These are phyloP conservation scores for Cyclostephanos tholiformis DNA, from an alignment of 108 stramenopile species.

Conservation along the genomic window DNA sequence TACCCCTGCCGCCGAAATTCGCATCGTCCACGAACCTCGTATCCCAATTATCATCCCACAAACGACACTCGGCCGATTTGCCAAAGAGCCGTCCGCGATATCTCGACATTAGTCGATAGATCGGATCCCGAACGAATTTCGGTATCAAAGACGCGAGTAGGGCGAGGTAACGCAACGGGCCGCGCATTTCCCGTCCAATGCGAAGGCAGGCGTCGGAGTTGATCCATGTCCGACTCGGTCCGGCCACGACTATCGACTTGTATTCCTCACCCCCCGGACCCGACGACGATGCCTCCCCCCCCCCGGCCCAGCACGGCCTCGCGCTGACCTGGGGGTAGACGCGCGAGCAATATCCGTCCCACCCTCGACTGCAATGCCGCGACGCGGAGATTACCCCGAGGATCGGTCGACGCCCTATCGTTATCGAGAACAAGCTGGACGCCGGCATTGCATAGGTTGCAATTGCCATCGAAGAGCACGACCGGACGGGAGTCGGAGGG, in stretches of 20 bases:
- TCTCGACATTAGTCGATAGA: too few relatives aligned
- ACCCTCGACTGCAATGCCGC: constrained; percentile 50
- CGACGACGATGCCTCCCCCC: neutral
- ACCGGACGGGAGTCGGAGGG: constrained; percentile 53
- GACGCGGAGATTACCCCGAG: constrained; percentile 46
- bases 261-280: constrained; percentile 19
- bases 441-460: constrained; percentile 71
- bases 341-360: constrained; percentile 28
- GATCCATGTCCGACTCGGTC: constrained; percentile 5
- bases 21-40: constrained; percentile 53
- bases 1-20: constrained; percentile 25
- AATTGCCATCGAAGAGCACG: constrained; percentile 73
- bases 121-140: constrained; percentile 50
- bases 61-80: constrained; percentile 59
- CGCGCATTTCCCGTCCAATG: too few relatives aligned
- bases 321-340: constrained; percentile 10
- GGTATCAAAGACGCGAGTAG: constrained; percentile 45
- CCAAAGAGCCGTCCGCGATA: constrained; percentile 62
- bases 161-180: constrained; percentile 51
- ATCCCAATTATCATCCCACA: constrained; percentile 61
- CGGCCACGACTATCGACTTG: constrained; percentile 49
- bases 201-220: too few relatives aligned
- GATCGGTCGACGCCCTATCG: constrained; percentile 40
- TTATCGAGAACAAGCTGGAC: constrained; percentile 68
- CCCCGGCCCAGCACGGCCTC: neutral